Evolutionary conservation across 2,329 filamentous ascomycete genomes (phyloP).

Genomic region (Colletotrichum sp.): DNA sequence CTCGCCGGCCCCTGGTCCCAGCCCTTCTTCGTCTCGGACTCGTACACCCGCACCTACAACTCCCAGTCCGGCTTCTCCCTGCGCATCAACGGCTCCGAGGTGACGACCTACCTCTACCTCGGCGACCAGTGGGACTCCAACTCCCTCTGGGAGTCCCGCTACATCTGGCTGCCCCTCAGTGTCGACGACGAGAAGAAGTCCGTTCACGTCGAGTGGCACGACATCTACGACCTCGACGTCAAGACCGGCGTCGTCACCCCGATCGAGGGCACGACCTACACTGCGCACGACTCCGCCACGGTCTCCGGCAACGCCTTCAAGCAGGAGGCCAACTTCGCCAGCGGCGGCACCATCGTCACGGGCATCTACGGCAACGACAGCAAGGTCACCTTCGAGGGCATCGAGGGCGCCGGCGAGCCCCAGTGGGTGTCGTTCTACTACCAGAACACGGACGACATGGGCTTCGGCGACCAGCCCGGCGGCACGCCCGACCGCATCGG

Average conservation of each 20-base stretch:
- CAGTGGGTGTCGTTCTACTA: constrained; percentile 64
- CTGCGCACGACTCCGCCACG: constrained; percentile 43
- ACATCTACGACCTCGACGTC: constrained; percentile 58
- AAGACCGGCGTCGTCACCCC: constrained; percentile 52
- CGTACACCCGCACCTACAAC: constrained; percentile 56
- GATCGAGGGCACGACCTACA: constrained; percentile 53
- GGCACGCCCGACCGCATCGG: constrained; percentile 65
- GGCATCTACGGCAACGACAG: constrained; percentile 59
- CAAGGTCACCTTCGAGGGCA: constrained; percentile 47
- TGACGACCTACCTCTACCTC: constrained; percentile 55
- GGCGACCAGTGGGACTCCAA: constrained; percentile 57
- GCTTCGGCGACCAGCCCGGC: constrained; percentile 60
- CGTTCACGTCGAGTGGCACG: constrained; percentile 54
- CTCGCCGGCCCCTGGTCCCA: constrained; percentile 57
- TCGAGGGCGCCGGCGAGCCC: constrained; percentile 50
- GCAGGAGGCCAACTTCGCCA: constrained; percentile 58
- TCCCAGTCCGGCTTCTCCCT: constrained; percentile 57
- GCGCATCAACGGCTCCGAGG: constrained; percentile 51
- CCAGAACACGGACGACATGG: constrained; percentile 66
- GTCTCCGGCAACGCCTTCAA: constrained; percentile 48
- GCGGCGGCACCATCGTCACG: constrained; percentile 49
- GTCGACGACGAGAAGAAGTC: constrained; percentile 56
- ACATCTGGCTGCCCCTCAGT: constrained; percentile 59
- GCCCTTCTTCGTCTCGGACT: constrained; percentile 51
- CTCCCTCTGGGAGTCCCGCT: constrained; percentile 59